Evolutionary conservation across 306 rosid genomes (phyloP), one percentile per base, ranked within the genome.

Genomic region (Cucumis hystrix): DNA sequence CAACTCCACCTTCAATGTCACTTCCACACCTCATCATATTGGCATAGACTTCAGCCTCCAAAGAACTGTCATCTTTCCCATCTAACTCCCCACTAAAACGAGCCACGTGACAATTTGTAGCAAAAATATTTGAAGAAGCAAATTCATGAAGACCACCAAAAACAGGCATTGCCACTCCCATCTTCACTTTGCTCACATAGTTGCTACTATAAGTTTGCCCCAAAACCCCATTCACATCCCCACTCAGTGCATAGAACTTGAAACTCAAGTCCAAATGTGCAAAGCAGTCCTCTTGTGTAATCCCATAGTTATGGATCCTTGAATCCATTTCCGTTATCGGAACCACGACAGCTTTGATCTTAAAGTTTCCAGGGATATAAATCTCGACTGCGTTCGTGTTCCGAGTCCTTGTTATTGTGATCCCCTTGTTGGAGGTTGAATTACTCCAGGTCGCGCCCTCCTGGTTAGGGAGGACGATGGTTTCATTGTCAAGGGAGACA

Each of bases 261-360:
- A 91, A 89, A 0, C 91, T 83, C 6, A 91, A 79, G 58, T 91
- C 94, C 35, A 86, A 89, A 55, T 89, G 94, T 18, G 92, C 92
- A 54, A 89, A 83, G 5, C 82, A 79, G 9, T 89, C 87, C 77
- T 91, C 92, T 18, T 79, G 39, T 1, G 92, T 89, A 10, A 89
- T 82, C 0, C 92, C 92, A 49, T 89, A 91, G 63, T 77, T 85
- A 55, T 91, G 92, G 18, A 89, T 37, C 60, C 83, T 76, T 0
- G 89, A 87, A 6, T 89, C 97, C 76, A 87, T 80, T 67, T 85
- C 82, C 0, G 91, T 89, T 78, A 91, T 91, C 6, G 91, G 92
- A 14, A 87, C 87, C 20, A 85, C 92, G 69, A 76, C 85, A 1
- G 91, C 87, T 20, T 83, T 81, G 40, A 91, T 84, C 75, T 66